Base-by-base conservation (phyloP, 768 basidiomycete species). In the Agrocybe chaxingu region DNA sequence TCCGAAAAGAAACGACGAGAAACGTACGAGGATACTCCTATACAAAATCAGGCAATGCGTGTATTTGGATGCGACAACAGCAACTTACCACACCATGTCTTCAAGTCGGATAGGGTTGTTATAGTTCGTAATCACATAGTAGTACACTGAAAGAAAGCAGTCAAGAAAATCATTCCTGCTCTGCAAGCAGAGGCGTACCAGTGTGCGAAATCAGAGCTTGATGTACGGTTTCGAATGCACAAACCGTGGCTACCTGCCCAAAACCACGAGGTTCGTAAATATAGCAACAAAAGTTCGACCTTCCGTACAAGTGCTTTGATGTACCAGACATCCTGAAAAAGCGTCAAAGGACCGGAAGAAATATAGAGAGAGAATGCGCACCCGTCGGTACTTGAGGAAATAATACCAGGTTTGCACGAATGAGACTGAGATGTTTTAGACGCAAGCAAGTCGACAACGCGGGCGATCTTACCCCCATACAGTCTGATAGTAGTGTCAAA, bases 391-490 rank as follows among this genome's bases (percentile, higher is more conserved):
- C 47, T 74, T 70, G 49, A 70, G 64, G 58, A 76, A 82, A 51
- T 80, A 82, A 58, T 76, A 80, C 72, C 75, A 77, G 0, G 79
- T 75, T 59, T 82, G 80, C 30, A 79, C 73, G 54, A 76, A 79
- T 2, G 80, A 79, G 7, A 82, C 80, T 82, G 47, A 16, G 31
- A 30, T 30, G 35, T 7, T 12, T 51, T 16, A 50, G 45, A 42
- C 42, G 45, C 48, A n/a, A 36, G 45, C 6, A 48, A 41, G n/a
- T 29, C 6, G 19, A 40, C 32, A 18, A 11, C 13, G 33, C 50
- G 38, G 30, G 18, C 39, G 12, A 16, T 54, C 59, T n/a, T 68
- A 78, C 80, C 78, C 67, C 80, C 80, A 50, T 80, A 81, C 47
- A 81, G 59, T 48, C 77, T 80, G 51, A 8, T 40, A 36, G 52